Percentiles rank a stretch among this genome's conserved stretches.
These are phyloP conservation scores for Phaseolus lunatus DNA, from an alignment of 306 rosid genomes.

Conservation along the genomic window DNA sequence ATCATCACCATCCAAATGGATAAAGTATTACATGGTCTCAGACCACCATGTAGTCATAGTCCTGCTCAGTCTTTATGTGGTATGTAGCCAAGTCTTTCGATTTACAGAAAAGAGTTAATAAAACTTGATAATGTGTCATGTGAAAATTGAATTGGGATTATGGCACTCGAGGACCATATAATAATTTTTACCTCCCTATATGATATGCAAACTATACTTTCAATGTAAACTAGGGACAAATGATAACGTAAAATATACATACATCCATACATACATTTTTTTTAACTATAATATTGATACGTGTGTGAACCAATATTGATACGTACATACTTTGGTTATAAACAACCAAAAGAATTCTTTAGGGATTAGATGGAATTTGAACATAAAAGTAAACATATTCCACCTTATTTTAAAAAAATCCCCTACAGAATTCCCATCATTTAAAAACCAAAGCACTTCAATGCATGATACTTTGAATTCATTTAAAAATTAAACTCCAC, in stretches of 20 bases:
- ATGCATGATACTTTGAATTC: not conserved
- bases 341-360: not conserved
- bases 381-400: not conserved
- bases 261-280: too few species aligned
- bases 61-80: not conserved
- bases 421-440: not conserved
- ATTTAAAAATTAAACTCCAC: not conserved
- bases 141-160: not conserved
- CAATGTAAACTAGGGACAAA: not conserved
- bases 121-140: not conserved
- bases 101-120: not conserved
- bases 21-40: not conserved
- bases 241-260: not conserved
- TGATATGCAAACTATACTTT: not conserved
- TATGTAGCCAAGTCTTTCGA: not conserved
- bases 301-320: too few species aligned
- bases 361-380: conserved; percentile 5
- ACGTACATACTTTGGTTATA: too few species aligned
- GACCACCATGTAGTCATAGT: not conserved
- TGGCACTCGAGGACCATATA: not conserved
- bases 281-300: too few species aligned
- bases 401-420: conserved; percentile 5
- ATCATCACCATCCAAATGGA: not conserved
- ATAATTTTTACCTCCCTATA: not conserved
- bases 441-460: not conserved